These are phyloP conservation scores for Deinandra increscens DNA, from an alignment of 129 eudicot genomes.

Conservation along the genomic window DNA sequence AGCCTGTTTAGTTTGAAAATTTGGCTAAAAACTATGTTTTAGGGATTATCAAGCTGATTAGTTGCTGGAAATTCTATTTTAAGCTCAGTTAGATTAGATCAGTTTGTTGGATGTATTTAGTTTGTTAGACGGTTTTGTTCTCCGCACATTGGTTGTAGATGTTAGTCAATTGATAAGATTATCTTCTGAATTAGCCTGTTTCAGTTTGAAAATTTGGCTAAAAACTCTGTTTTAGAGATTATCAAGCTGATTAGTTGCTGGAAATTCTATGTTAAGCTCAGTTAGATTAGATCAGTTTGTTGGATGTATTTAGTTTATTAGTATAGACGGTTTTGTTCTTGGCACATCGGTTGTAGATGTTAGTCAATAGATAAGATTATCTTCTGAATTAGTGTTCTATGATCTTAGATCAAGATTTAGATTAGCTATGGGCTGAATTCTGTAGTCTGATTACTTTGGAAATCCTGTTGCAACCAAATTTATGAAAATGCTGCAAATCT, in stretches of 20 bases:
- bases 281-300: not conserved
- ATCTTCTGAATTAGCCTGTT: not conserved
- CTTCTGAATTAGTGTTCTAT: not conserved
- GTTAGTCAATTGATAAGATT: not conserved
- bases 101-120: constrained; percentile 11
- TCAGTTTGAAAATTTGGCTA: no score
- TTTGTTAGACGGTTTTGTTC: not conserved
- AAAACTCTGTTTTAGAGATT: not conserved
- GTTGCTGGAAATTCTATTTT: constrained; percentile 5
- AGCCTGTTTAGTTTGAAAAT: not conserved
- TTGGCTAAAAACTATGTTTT: not conserved
- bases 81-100: not conserved
- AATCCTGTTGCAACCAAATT: not conserved
- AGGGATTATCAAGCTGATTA: not conserved
- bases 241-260: constrained; percentile 9
- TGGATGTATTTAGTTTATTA: not conserved
- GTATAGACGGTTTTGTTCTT: not conserved
- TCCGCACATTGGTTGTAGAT: constrained; percentile 2
- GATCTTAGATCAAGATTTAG: not conserved
- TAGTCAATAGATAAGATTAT: not conserved
- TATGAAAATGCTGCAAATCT: not conserved
- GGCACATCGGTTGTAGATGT: constrained; percentile 2
- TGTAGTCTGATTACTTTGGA: not conserved
- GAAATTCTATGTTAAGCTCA: not conserved
- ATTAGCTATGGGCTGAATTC: not conserved